Percentiles rank a stretch among this genome's conserved stretches.
phyloP scores from a whole-genome alignment of 176 grass and related monocot genomes.

The Avena sativa region DNA sequence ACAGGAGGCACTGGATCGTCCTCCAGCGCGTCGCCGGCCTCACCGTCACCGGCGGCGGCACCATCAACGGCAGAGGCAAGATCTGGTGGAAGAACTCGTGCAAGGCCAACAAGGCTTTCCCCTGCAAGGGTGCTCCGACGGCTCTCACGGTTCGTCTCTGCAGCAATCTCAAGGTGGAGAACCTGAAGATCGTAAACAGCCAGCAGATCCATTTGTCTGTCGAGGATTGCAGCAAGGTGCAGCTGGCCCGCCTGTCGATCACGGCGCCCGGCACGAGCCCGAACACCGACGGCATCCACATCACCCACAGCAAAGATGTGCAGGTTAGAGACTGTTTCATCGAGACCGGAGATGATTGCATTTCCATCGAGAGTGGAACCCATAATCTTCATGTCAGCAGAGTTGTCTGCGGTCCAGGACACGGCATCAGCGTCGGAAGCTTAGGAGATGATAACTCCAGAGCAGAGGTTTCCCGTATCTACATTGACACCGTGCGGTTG shows the following conservation, averaged over 20 bases:
- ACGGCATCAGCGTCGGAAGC: slow-evolving; percentile 67
- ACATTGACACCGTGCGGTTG: slow-evolving; percentile 46
- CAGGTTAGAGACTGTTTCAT: slow-evolving; percentile 38
- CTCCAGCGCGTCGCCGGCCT: slow-evolving; percentile 43
- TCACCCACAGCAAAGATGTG: slow-evolving; percentile 1
- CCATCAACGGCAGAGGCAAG: slow-evolving; percentile 59
- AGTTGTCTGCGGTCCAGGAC: slow-evolving; percentile 41
- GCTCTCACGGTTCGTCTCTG: slow-evolving; percentile 51
- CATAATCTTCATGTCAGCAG: slow-evolving; percentile 30
- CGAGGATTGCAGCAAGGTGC: background rate
- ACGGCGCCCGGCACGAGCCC: slow-evolving; percentile 26
- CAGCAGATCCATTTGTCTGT: slow-evolving; percentile 44
- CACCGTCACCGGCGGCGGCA: slow-evolving; percentile 57
- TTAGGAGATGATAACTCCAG: slow-evolving; percentile 39
- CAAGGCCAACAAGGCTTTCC: slow-evolving; percentile 35
- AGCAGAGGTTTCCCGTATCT: slow-evolving; percentile 52
- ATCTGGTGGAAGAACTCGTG: slow-evolving; percentile 72
- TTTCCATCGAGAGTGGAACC: slow-evolving; percentile 46
- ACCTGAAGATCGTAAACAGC: slow-evolving; percentile 32
- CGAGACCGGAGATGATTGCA: slow-evolving; percentile 46
- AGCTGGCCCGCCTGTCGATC: background rate
- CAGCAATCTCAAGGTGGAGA: slow-evolving; percentile 44
- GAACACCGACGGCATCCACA: slow-evolving; percentile 37
- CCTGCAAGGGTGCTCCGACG: background rate
- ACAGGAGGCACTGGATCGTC: slow-evolving; percentile 48